phyloP scores from a whole-genome alignment of 176 grass and related monocot genomes.

The Puya raimondii region DNA sequence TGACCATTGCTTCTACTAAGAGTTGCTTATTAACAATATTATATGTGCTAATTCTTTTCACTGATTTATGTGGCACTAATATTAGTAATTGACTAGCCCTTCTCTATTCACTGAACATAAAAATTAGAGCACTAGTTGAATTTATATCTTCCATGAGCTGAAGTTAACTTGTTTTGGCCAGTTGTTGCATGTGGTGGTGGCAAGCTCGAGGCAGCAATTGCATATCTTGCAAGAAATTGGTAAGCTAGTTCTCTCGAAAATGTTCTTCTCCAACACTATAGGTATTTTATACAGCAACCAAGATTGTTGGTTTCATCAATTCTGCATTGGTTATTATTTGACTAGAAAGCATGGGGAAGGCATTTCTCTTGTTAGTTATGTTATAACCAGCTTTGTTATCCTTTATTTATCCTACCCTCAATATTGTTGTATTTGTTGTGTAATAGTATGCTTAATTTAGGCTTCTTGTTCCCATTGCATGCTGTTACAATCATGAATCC shows the following conservation, averaged over 20 bases:
- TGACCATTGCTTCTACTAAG: neutral
- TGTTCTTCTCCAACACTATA: no score
- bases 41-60: neutral
- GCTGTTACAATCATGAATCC: no score
- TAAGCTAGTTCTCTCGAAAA: neutral
- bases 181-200: constrained; percentile 3
- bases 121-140: neutral
- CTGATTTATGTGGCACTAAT: neutral
- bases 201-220: neutral
- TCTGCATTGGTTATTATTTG: no score
- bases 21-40: neutral
- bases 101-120: neutral
- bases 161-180: neutral
- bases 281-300: no score
- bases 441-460: no score
- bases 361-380: no score
- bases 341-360: no score
- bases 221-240: neutral
- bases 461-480: no score
- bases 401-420: no score
- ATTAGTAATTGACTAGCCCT: neutral
- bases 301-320: no score
- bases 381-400: no score
- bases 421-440: no score
- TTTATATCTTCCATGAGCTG: constrained; percentile 1